phyloP scores from a whole-genome alignment of 148 eudicot species.

The Heliosperma pusillum region DNA sequence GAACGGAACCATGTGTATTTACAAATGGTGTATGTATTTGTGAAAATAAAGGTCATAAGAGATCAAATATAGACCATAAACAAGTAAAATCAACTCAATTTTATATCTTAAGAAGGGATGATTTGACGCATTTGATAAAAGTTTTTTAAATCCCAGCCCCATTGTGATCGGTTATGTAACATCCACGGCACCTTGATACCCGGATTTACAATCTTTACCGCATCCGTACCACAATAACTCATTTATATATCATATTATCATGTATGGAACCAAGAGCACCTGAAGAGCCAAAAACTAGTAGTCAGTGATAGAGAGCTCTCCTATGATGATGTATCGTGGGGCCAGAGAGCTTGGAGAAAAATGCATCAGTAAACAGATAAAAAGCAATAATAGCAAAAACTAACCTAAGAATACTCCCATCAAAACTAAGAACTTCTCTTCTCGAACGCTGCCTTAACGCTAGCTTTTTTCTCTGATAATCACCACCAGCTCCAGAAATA shows the following conservation, averaged over 20 bases:
- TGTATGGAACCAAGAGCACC: constrained; percentile 1
- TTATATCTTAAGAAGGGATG: background rate
- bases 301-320: background rate
- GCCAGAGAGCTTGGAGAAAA: background rate
- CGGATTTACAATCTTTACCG: background rate
- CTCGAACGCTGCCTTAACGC: constrained; percentile 60
- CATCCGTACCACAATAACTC: background rate
- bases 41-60: background rate
- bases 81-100: background rate
- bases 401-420: constrained; percentile 78
- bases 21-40: background rate
- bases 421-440: constrained; percentile 85
- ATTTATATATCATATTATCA: too few relatives aligned
- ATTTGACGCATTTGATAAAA: background rate
- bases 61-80: background rate
- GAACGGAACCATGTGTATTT: background rate
- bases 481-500: constrained; percentile 60
- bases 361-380: background rate
- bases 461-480: constrained; percentile 58
- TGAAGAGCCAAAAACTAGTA: background rate
- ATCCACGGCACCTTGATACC: background rate
- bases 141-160: background rate
- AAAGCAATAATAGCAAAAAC: constrained; percentile 21
- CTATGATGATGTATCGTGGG: constrained; percentile 3
- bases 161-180: background rate